Conservation (phyloP, 768 basidiomycete species). For the Lentinula sp. region DNA sequence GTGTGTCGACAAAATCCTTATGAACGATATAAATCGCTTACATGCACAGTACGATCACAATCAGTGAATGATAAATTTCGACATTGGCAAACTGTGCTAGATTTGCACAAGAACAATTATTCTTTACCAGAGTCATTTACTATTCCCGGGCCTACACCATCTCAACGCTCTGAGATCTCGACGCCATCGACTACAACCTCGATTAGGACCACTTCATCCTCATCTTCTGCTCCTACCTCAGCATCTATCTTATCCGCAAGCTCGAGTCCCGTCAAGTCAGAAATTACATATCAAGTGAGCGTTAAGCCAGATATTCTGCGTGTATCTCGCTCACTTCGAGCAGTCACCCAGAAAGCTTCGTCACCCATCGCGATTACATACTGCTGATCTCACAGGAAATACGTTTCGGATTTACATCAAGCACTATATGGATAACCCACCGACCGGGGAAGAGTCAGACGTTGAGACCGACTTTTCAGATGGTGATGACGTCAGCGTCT, state of each 20-base stretch:
- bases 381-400: slow-evolving; percentile 61
- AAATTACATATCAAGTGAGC: not conserved
- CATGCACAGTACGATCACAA: slow-evolving; percentile 32
- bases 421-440: slow-evolving; percentile 68
- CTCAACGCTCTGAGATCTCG: not conserved
- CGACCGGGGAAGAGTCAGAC: slow-evolving; percentile 12
- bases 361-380: slow-evolving; percentile 66
- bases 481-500: slow-evolving; percentile 3
- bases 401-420: slow-evolving; percentile 74
- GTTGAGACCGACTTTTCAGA: slow-evolving; percentile 8
- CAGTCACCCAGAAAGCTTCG: slow-evolving; percentile 45
- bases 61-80: slow-evolving; percentile 53
- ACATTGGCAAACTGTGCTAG: slow-evolving; percentile 48
- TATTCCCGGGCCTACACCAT: slow-evolving; percentile 5
- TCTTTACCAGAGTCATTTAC: slow-evolving; percentile 40
- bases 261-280: not conserved
- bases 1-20: slow-evolving; percentile 27
- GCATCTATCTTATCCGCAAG: slow-evolving; percentile 1
- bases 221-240: not conserved
- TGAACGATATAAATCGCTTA: not conserved
- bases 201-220: not conserved
- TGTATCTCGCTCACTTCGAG: not conserved
- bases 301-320: not conserved
- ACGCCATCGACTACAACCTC: not conserved
- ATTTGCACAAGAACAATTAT: slow-evolving; percentile 51